Evolutionary conservation across 306 rosid species (phyloP), one percentile per base, ranked within the genome.

Genomic region (Sicyos baderoa): DNA sequence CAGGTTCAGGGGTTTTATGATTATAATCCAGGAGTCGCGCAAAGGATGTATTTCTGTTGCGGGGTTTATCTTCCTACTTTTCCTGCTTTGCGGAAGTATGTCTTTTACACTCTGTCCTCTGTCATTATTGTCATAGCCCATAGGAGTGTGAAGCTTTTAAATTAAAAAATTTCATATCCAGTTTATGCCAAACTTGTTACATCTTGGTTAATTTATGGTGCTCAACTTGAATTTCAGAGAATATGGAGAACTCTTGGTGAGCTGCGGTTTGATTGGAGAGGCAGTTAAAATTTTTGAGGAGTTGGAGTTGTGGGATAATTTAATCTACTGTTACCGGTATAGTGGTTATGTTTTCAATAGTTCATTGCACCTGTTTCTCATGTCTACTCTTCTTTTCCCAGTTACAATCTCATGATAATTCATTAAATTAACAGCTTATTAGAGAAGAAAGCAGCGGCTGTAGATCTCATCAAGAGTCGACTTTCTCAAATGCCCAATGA

Each of bases 401-500:
- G 54, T 47, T 14, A 21, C 40, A 66, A 21, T 82, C 67, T 56
- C 74, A 69, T 72, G 72, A 70, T 68, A 23, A 70, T 70, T 68
- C 52, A 62, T 72, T 66, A 77, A 78, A 27, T 62, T 52, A 76
- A 73, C 76, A 93, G 98, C 75, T 70, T 93, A 53, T 51, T 93
- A 87, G 89, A 89, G 86, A 93, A 89, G 87, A 93, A 89, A 86
- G 89, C 95, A 82, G 87, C 91, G 3, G 98, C 97, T 56, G 98
- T 89, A 77, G 97, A 93, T 58, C 95, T 93, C 79, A 93, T 93
- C 73, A 89, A 84, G 78, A 82, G 82, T 73, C 77, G 96, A 60
- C 88, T 93, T 74, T 79, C 91, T 74, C 89, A 83, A 77, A 74
- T 73, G 71, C 98, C 98, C 35, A 82, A 85, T 75, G 98, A 93